A percentile compares a stretch with the other conserved stretches of the same genome.
phyloP scores from a whole-genome alignment of 306 rosid genomes.

The Lathyrus aphaca region DNA sequence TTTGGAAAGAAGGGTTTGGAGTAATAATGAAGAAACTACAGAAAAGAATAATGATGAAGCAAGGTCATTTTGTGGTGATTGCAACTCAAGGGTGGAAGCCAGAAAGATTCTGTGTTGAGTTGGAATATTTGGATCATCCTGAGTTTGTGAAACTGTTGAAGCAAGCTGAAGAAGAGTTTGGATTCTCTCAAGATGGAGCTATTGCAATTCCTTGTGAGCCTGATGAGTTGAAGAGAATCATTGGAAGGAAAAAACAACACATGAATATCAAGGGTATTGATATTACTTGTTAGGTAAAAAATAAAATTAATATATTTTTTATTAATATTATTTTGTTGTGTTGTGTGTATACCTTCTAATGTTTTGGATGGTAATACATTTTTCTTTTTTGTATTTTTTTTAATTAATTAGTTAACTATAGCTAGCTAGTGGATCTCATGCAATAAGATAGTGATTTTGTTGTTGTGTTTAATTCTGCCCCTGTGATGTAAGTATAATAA shows the following conservation, averaged over 20 bases:
- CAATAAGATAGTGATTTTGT: constrained; percentile 8
- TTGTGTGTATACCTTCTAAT: background rate
- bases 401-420: background rate
- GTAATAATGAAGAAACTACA: constrained; percentile 40
- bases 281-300: constrained; percentile 11
- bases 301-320: background rate
- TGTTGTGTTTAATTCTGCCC: background rate
- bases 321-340: background rate
- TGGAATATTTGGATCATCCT: constrained; percentile 45
- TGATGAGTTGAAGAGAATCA: constrained; percentile 47
- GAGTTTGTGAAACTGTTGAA: constrained; percentile 47
- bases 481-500: background rate
- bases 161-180: constrained; percentile 55
- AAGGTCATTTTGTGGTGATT: constrained; percentile 53
- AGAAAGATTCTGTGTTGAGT: constrained; percentile 38
- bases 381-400: background rate
- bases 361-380: constrained; percentile 3
- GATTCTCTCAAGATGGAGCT: constrained; percentile 52
- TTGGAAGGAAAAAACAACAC: constrained; percentile 29
- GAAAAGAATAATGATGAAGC: constrained; percentile 36
- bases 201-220: constrained; percentile 51
- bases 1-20: constrained; percentile 44
- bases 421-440: background rate
- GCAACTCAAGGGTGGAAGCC: constrained; percentile 50
- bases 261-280: constrained; percentile 16